Evolutionary conservation across 1,139 yeast genomes (phyloP).

Genomic region (Debaryomyces sp.): DNA sequence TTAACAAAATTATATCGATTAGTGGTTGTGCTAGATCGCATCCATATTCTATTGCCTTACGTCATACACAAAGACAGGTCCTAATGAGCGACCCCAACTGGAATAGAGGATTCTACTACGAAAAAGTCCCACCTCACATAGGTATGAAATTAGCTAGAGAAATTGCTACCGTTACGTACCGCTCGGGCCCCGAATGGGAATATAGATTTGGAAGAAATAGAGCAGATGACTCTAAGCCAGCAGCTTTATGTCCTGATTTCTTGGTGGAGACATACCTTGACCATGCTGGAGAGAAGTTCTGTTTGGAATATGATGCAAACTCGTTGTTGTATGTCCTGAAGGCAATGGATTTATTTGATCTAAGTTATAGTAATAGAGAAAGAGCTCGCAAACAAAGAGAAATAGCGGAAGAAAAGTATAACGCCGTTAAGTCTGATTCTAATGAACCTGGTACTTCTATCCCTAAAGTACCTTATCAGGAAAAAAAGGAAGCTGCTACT

Average conservation of each 20-base stretch:
- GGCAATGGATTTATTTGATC: conserved; percentile 92
- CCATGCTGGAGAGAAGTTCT: conserved; percentile 94
- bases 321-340: conserved; percentile 84
- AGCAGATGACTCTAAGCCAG: conserved; percentile 75
- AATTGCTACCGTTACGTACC: conserved; percentile 89
- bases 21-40: conserved; percentile 94
- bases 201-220: conserved; percentile 86
- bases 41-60: conserved; percentile 90
- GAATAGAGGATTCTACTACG: conserved; percentile 89
- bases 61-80: conserved; percentile 92
- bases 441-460: conserved; percentile 31
- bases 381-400: conserved; percentile 45
- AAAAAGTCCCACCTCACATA: conserved; percentile 80
- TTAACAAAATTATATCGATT: conserved; percentile 70
- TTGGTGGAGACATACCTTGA: conserved; percentile 89
- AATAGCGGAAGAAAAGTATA: conserved; percentile 33
- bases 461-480: conserved; percentile 60
- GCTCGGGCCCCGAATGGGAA: conserved; percentile 99
- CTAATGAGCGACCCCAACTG: conserved; percentile 94
- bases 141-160: conserved; percentile 96
- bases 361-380: conserved; percentile 55
- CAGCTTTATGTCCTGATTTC: conserved; percentile 92
- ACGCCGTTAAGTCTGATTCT: conserved; percentile 14
- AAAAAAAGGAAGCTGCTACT: conserved; percentile 39
- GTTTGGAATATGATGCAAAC: conserved; percentile 88